These are phyloP conservation scores for Scolecobasidium constrictum DNA, from an alignment of 2,329 filamentous ascomycete genomes.

Conservation along the genomic window DNA sequence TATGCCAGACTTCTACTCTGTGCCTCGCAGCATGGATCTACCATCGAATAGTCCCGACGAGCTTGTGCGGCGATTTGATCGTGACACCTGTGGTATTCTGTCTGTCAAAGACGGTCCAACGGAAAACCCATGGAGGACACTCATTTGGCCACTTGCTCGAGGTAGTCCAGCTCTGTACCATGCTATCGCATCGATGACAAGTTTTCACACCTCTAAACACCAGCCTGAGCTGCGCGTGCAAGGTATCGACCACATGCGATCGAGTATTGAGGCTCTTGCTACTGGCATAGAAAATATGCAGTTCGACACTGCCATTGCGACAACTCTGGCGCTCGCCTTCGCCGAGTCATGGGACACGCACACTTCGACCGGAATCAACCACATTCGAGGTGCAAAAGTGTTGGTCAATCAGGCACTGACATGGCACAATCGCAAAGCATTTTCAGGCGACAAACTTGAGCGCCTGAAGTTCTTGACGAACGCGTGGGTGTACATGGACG, in stretches of 20 bases:
- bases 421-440: conserved; percentile 30
- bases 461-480: conserved; percentile 58
- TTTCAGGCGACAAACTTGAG: conserved; percentile 37
- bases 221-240: conserved; percentile 46
- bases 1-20: background rate
- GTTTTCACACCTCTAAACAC: conserved; percentile 54
- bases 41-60: conserved; percentile 43
- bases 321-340: conserved; percentile 58
- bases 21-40: conserved; percentile 6
- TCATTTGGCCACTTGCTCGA: conserved; percentile 58
- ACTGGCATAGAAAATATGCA: conserved; percentile 52
- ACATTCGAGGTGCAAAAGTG: conserved; percentile 56
- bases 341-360: conserved; percentile 62
- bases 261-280: conserved; percentile 48
- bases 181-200: conserved; percentile 57
- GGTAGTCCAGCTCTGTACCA: conserved; percentile 56
- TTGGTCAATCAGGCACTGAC: conserved; percentile 50
- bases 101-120: conserved; percentile 58
- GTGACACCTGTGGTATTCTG: conserved; percentile 57
- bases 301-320: conserved; percentile 55
- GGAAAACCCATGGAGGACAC: conserved; percentile 61
- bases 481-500: conserved; percentile 64
- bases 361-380: conserved; percentile 56
- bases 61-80: conserved; percentile 52
- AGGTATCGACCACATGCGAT: conserved; percentile 60